Conservation (phyloP, 2,329 filamentous ascomycete species). For the Penicillium corylophilum region DNA sequence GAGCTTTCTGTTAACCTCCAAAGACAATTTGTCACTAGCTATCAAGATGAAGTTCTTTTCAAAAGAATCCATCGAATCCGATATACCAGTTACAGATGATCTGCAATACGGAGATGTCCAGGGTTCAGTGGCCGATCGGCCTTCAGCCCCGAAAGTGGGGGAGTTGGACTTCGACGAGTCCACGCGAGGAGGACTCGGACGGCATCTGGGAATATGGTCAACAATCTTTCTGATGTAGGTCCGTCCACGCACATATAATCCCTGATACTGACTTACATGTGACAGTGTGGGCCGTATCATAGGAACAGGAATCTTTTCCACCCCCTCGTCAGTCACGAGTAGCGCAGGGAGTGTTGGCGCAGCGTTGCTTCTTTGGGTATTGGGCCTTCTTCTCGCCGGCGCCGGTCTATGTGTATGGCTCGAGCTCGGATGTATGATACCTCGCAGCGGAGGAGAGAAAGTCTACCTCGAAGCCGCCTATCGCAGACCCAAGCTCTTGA, state of each 20-base stretch:
- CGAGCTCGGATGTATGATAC: slow-evolving; percentile 67
- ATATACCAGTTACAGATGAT: not conserved
- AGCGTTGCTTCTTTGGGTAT: slow-evolving; percentile 60
- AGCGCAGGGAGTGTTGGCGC: slow-evolving; percentile 65
- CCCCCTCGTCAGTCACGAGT: slow-evolving; percentile 63
- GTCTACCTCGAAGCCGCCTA: slow-evolving; percentile 69
- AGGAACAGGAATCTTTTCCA: slow-evolving; percentile 69
- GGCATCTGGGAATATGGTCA: slow-evolving; percentile 22
- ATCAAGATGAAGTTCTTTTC: not conserved
- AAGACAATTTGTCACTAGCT: too few relatives aligned
- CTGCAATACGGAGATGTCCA: not conserved
- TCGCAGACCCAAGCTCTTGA: slow-evolving; percentile 59
- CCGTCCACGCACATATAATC: not conserved
- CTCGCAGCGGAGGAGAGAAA: slow-evolving; percentile 65
- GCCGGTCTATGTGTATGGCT: slow-evolving; percentile 61
- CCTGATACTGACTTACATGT: not conserved
- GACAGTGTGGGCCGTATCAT: slow-evolving; percentile 52
- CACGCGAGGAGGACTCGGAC: slow-evolving; percentile 21
- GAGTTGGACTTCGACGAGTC: slow-evolving; percentile 23
- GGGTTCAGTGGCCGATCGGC: not conserved
- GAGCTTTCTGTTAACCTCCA: not conserved
- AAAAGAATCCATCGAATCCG: not conserved
- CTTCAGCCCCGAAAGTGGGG: slow-evolving; percentile 3
- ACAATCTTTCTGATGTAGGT: slow-evolving; percentile 27
- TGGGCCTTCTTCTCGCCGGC: slow-evolving; percentile 59